phyloP scores from a whole-genome alignment of 2,329 filamentous ascomycete species.

The Arachnopeziza araneosa region DNA sequence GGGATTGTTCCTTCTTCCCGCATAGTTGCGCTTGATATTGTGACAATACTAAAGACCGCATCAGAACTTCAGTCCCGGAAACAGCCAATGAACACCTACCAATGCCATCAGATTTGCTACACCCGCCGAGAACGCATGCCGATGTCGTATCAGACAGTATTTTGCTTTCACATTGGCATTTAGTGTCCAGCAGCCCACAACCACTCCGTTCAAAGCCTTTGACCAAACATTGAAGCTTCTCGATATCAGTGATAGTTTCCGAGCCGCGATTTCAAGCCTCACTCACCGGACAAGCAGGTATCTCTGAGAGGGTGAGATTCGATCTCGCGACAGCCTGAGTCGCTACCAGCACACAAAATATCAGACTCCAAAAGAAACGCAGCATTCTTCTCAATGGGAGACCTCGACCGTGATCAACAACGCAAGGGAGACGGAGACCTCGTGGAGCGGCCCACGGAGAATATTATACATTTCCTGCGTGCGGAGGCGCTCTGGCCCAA shows the following conservation, averaged over 20 bases:
- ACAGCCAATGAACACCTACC: not conserved
- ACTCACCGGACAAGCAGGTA: not conserved
- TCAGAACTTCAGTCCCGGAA: not conserved
- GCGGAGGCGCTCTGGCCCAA: no score
- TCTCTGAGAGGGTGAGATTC: not conserved
- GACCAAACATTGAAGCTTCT: not conserved
- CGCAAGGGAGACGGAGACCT: not conserved
- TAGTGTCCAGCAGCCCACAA: not conserved
- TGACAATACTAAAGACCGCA: not conserved
- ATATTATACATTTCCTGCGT: no score
- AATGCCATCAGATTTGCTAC: not conserved
- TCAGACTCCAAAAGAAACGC: not conserved
- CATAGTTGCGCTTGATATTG: not conserved
- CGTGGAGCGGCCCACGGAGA: no score
- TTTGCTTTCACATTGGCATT: not conserved
- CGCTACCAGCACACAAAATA: not conserved
- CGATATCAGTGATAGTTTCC: not conserved
- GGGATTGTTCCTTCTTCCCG: not conserved
- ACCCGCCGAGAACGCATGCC: not conserved
- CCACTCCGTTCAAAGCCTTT: not conserved
- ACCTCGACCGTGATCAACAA: not conserved
- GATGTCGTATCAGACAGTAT: not conserved
- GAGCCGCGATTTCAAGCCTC: not conserved
- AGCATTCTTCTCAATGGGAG: not conserved
- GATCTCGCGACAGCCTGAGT: not conserved